phyloP scores from a whole-genome alignment of 768 basidiomycete species.

The Jaapia argillacea region DNA sequence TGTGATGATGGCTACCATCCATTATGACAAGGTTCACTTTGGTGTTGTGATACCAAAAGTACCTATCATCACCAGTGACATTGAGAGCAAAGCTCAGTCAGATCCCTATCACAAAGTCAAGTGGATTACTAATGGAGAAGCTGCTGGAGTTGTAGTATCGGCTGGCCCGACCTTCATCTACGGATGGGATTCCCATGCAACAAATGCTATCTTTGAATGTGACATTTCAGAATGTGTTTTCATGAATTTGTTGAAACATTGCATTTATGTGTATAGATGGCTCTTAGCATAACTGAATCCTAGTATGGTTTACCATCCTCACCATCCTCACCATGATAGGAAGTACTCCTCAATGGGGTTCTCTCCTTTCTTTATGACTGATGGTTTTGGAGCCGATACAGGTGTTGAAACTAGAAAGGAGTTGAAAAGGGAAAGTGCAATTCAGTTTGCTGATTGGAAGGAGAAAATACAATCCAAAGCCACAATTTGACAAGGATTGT shows the following conservation, averaged over 20 bases:
- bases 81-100: neutral
- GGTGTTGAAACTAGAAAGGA: neutral
- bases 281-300: slow-evolving; percentile 24
- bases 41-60: slow-evolving; percentile 11
- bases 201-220: slow-evolving; percentile 9
- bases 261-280: slow-evolving; percentile 12
- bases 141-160: no score
- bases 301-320: slow-evolving; percentile 8
- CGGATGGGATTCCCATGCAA: slow-evolving; percentile 5
- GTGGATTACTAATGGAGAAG: no score
- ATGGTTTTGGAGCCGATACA: slow-evolving; percentile 13
- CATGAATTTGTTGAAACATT: slow-evolving; percentile 4
- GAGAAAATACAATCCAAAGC: slow-evolving; percentile 9
- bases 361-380: slow-evolving; percentile 22
- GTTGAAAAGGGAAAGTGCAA: slow-evolving; percentile 6
- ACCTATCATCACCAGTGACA: slow-evolving; percentile 8
- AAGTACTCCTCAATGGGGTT: slow-evolving; percentile 15
- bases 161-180: slow-evolving; percentile 5
- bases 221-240: slow-evolving; percentile 12
- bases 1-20: no score
- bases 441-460: slow-evolving; percentile 12
- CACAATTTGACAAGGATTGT: slow-evolving; percentile 6
- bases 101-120: no score
- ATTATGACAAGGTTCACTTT: no score
- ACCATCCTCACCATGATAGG: slow-evolving; percentile 23